Evolutionary conservation across 2,329 filamentous ascomycete genomes (phyloP).

Genomic region (Fusarium floridanum): DNA sequence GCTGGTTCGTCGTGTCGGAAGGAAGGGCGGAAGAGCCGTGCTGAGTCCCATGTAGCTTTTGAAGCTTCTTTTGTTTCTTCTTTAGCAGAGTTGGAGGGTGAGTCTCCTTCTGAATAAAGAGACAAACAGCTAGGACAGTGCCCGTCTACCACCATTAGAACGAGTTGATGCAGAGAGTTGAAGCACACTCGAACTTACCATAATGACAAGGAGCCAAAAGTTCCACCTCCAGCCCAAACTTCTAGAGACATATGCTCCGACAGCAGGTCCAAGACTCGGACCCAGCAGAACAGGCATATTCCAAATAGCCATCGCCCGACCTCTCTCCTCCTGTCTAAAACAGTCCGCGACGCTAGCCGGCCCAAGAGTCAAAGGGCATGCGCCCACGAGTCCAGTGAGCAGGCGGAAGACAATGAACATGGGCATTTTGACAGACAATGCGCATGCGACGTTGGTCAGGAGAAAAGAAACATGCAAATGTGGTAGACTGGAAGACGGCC

Average conservation of each 20-base stretch:
- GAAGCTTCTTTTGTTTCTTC: not conserved
- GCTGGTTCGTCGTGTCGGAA: not conserved
- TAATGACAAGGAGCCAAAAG: constrained; percentile 63
- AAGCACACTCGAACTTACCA: not conserved
- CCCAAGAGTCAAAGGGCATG: constrained; percentile 69
- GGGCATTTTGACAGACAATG: constrained; percentile 47
- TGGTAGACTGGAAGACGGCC: constrained; percentile 59
- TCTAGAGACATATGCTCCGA: constrained; percentile 59
- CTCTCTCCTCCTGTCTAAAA: constrained; percentile 64
- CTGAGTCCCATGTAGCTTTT: not conserved
- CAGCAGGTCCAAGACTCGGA: constrained; percentile 15
- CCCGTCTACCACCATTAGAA: not conserved
- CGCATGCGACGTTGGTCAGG: not conserved
- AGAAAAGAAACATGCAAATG: constrained; percentile 51
- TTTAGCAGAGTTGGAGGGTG: not conserved
- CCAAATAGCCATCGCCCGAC: constrained; percentile 31
- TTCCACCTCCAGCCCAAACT: constrained; percentile 62
- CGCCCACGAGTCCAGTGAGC: constrained; percentile 69
- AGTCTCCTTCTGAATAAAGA: not conserved
- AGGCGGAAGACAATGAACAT: constrained; percentile 72
- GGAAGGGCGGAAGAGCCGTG: not conserved
- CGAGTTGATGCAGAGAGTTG: too few species aligned
- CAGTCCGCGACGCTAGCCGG: constrained; percentile 69
- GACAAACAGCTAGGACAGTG: not conserved
- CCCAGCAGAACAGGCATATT: constrained; percentile 45